Percentiles rank a stretch among this genome's conserved stretches.
Evolutionary conservation across 495 filamentous ascomycete species (phyloP).

Genomic region (Talaromyces stipitatus): DNA sequence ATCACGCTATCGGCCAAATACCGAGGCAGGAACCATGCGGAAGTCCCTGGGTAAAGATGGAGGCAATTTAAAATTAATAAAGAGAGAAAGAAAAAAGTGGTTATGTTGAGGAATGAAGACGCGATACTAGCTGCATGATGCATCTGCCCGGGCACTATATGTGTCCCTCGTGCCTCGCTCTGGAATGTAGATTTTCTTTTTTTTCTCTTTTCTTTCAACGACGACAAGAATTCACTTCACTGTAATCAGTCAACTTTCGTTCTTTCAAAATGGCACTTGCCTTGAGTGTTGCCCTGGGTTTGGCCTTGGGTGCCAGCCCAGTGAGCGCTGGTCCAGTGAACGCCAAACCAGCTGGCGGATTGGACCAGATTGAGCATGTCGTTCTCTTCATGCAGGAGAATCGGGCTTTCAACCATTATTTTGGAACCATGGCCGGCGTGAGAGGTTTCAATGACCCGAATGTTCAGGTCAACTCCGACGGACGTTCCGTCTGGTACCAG

Average conservation of each 20-base stretch:
- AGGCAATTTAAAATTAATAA: not conserved
- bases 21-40: not conserved
- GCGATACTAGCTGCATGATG: not conserved
- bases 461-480: constrained; percentile 42
- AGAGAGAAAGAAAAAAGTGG: not conserved
- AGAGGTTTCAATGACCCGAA: constrained; percentile 52
- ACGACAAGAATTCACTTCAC: not conserved
- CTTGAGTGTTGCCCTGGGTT: constrained; percentile 10
- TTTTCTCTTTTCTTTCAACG: not conserved
- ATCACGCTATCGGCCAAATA: not conserved
- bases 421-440: constrained; percentile 48
- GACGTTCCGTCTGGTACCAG: constrained; percentile 41
- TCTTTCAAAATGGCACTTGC: constrained; percentile 12
- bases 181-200: not conserved
- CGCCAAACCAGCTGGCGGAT: constrained; percentile 23
- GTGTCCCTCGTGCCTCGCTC: not conserved
- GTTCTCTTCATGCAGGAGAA: constrained; percentile 55
- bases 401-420: constrained; percentile 37
- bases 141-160: not conserved
- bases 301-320: constrained; percentile 15
- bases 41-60: not conserved
- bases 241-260: no score
- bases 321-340: no score
- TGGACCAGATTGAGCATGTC: constrained; percentile 49
- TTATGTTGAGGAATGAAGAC: not conserved